Base-by-base conservation (phyloP, 306 rosid genomes). In the Gastrolobium bilobum region DNA sequence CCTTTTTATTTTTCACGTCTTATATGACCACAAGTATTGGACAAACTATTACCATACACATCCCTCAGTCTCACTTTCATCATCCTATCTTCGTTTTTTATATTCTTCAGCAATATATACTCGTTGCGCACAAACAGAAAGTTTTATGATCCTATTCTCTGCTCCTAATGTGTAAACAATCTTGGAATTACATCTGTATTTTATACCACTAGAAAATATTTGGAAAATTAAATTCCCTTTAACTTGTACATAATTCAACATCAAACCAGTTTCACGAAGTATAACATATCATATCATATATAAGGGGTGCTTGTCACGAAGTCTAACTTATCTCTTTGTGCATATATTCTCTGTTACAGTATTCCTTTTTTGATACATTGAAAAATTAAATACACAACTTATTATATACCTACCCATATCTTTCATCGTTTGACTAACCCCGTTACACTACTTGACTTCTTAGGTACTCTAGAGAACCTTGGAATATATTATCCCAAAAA, bases 1-100 rank as follows among this genome's bases (percentile, higher is more conserved):
- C 88, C 46, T 58, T 81, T 54, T 79, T 78, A 59, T 80, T 54
- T 76, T 76, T 78, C 91, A 87, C 73, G 85, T 77, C 88, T 40
- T 85, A 1, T 26, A 85, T 29, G 88, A 85, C 78, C 87, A 87
- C 69, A 82, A 81, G 11, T 43, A 20, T 65, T 9, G 10, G 53
- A 65, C 53, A 3, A 37, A 6, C 33, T 38, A 7, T 33, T 3
- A 38, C 11, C 50, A 37, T 61, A 60, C 20, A 11, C 57, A 20
- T 40, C 1, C 40, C 54, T 54, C 73, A 44, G 30, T 67, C 54
- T 54, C 73, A 44, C 46, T 67, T 34, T 68, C 73, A 31, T n/a
- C 73, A 8, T 13, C 10, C 15, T 34, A 48, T 48, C 8, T 50
- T 0, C 50, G 60, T 1, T 3, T 31, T 33, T 11, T 50, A 68